Percentiles rank a stretch among this genome's conserved stretches.
These are phyloP conservation scores for Suaeda aralocaspica DNA, from an alignment of 148 eudicot genomes.

Conservation along the genomic window DNA sequence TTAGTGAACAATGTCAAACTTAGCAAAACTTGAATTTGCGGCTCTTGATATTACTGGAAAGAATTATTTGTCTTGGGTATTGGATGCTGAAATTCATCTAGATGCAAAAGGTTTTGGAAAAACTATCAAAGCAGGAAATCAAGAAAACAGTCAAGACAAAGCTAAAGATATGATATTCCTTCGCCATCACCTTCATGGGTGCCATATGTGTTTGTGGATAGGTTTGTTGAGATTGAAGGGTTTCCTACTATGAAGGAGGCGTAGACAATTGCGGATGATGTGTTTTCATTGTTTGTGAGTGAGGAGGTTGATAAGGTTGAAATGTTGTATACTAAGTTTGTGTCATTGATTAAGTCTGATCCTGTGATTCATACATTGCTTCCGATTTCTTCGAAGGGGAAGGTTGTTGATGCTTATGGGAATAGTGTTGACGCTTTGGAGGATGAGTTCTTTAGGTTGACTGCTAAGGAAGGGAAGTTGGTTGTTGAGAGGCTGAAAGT, in stretches of 20 bases:
- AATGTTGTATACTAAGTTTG: slow-evolving; percentile 45
- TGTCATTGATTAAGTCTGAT: slow-evolving; percentile 42
- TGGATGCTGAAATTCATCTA: no score
- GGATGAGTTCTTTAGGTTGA: slow-evolving; percentile 53
- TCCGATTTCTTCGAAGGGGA: slow-evolving; percentile 39
- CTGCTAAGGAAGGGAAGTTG: slow-evolving; percentile 45
- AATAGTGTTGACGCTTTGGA: slow-evolving; percentile 46
- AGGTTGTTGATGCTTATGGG: slow-evolving; percentile 42
- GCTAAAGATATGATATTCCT: no score
- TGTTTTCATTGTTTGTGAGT: slow-evolving; percentile 48
- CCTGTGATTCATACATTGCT: slow-evolving; percentile 53
- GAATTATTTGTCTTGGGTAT: no score
- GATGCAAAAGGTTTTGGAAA: no score
- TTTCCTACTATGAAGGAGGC: slow-evolving; percentile 62
- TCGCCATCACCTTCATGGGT: no score
- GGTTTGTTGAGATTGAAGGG: slow-evolving; percentile 44
- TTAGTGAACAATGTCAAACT: no score
- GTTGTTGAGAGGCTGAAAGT: slow-evolving; percentile 31
- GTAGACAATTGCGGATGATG: slow-evolving; percentile 54
- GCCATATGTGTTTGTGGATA: slow-evolving; percentile 35
- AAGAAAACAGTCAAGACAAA: no score
- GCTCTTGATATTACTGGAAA: no score
- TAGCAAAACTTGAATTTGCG: no score
- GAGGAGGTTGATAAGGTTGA: slow-evolving; percentile 61
- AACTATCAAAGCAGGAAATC: no score